Base-by-base conservation (phyloP, 768 basidiomycete species). In the Harrya chromipes region DNA sequence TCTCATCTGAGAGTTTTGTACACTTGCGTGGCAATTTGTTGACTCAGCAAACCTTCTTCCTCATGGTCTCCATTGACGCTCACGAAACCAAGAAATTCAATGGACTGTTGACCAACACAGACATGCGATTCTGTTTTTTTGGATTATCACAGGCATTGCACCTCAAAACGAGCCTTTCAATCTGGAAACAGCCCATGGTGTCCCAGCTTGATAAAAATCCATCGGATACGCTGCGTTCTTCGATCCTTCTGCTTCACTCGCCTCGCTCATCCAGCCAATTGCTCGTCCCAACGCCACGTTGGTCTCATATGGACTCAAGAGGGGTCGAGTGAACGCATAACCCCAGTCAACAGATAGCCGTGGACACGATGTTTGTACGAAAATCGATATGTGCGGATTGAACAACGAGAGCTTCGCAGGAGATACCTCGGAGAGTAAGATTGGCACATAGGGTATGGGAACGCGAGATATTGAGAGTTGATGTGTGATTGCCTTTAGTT, bases 321-420 rank as follows among this genome's bases (percentile, higher is more conserved):
- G 73, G 3, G 97, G 97, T 19, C 79, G 74, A 46, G 85, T 76
- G 70, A 99, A 99, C 1, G 95, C 97, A 62, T 94, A 94, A 4
- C 97, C 97, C 97, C 97, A 99, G 64, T 99, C 97, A 49, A 98
- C 98, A 16, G 91, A 94, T 46, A 99, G 73, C 21, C 97, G 83
- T 4, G 97, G 97, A 67, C 97, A 98, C 0, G 94, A 91, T 1
- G 97, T 99, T 65, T 98, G 97, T 16, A 98, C 81, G 66, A 98
- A 98, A 0, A 89, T 84, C 2, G 90, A 84, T 57, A 98, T 79
- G 53, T 92, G 81, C 1, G 83, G 81, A 40, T 78, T 75, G 67
- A 99, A 89, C 4, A 98, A 74, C 4, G 88, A 77, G 27, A 98
- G 78, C 64, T 98, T 99, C 4, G 90, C 85, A 0, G 97, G 97